Conservation (phyloP, 352 stramenopile genomes). For the Aphanomyces euteiches region DNA sequence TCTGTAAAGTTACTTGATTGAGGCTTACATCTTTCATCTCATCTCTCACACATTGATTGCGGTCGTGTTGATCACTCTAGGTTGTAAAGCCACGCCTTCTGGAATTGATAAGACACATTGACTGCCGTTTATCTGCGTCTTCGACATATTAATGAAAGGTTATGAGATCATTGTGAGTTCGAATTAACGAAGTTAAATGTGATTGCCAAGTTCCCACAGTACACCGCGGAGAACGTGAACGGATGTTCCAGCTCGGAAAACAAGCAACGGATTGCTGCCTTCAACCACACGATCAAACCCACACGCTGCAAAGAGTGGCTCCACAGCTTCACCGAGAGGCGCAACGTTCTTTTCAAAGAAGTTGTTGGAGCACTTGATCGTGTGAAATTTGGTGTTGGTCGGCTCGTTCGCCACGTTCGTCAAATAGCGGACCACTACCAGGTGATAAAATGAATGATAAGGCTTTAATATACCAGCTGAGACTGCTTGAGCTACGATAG, state of each 20-base stretch:
- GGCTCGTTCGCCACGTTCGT: slow-evolving; percentile 58
- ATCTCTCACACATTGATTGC: too few relatives aligned
- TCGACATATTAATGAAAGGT: neutral
- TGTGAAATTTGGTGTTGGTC: slow-evolving; percentile 58
- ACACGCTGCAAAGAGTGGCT: slow-evolving; percentile 4
- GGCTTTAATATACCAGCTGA: slow-evolving; percentile 28
- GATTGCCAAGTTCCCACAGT: slow-evolving; percentile 16
- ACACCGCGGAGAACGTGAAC: neutral
- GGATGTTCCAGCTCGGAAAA: neutral
- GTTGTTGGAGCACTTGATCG: slow-evolving; percentile 67
- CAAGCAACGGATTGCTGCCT: slow-evolving; percentile 12
- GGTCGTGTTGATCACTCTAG: too few relatives aligned
- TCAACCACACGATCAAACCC: neutral
- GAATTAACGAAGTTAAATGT: neutral
- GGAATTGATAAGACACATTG: too few relatives aligned
- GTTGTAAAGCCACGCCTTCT: too few relatives aligned
- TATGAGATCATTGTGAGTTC: neutral
- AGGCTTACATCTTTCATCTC: too few relatives aligned
- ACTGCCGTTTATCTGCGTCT: neutral
- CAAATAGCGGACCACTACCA: slow-evolving; percentile 50
- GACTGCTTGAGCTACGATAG: slow-evolving; percentile 22
- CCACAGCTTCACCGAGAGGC: neutral
- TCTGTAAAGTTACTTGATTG: too few relatives aligned
- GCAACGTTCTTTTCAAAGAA: slow-evolving; percentile 57
- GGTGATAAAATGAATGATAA: slow-evolving; percentile 30